Evolutionary conservation across 2,329 filamentous ascomycete genomes (phyloP).

Genomic region (Fusarium stilboides): DNA sequence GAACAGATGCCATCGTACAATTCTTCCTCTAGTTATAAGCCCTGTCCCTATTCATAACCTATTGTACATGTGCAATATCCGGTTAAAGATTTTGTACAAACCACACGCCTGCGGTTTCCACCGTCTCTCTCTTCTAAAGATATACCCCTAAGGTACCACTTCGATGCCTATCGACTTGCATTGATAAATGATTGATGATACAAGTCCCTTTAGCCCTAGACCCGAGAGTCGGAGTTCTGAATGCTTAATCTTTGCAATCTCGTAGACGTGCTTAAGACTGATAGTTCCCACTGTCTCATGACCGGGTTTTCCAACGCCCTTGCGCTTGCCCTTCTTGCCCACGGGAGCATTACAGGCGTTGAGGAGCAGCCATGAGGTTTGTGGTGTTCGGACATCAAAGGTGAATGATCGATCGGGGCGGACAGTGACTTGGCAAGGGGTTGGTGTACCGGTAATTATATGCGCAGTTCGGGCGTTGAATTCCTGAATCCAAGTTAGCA

Average conservation of each 20-base stretch:
- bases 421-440: conserved; percentile 91
- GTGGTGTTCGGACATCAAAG: conserved; percentile 94
- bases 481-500: conserved; percentile 72
- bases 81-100: conserved; percentile 33
- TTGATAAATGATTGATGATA: conserved; percentile 81
- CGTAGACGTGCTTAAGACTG: conserved; percentile 95
- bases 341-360: conserved; percentile 83
- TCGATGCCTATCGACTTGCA: conserved; percentile 82
- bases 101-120: conserved; percentile 25
- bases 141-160: conserved; percentile 70
- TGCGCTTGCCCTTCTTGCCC: conserved; percentile 80
- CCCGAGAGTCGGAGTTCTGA: conserved; percentile 81
- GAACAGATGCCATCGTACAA: conserved; percentile 35
- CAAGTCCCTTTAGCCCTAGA: conserved; percentile 78
- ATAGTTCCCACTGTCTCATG: conserved; percentile 86
- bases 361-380: conserved; percentile 91
- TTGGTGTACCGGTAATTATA: conserved; percentile 85
- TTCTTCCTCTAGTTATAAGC: conserved; percentile 18
- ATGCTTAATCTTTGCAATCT: conserved; percentile 98
- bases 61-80: conserved; percentile 47
- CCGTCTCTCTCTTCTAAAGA: conserved; percentile 10
- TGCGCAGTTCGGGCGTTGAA: conserved; percentile 96
- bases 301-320: conserved; percentile 82
- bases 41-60: conserved; percentile 38
- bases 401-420: conserved; percentile 93